phyloP scores from a whole-genome alignment of 257 asterid genomes.

The Penstemon newberryi region DNA sequence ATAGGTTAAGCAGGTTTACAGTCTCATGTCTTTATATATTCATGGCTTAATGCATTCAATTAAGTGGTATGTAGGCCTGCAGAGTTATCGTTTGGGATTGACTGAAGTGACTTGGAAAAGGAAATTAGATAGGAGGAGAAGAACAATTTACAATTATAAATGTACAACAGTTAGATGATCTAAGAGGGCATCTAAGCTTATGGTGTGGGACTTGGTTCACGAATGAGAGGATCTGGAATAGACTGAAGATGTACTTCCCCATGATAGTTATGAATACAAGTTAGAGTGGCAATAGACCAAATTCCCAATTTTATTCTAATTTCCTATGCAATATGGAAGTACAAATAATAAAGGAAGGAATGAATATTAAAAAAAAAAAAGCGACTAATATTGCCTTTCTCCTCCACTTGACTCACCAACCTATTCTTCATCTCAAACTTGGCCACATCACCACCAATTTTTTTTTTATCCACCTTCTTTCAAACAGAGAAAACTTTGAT shows the following conservation, averaged over 20 bases:
- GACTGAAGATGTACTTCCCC: not conserved
- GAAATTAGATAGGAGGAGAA: not conserved
- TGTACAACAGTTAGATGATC: not conserved
- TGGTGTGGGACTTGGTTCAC: not conserved
- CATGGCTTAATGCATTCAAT: not conserved
- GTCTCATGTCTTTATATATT: not conserved
- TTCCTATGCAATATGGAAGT: not conserved
- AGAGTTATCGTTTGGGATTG: not conserved
- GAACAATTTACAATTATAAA: not conserved
- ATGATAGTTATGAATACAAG: not conserved
- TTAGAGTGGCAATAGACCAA: not conserved
- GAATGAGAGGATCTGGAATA: not conserved
- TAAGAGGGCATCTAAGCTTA: not conserved
- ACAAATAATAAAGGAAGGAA: not conserved
- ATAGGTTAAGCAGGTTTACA: slow-evolving; percentile 21
- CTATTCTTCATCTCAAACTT: not conserved
- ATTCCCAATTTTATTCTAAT: not conserved
- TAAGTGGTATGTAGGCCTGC: not conserved
- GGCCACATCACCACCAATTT: not conserved
- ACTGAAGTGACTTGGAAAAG: not conserved
- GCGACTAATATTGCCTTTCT: not conserved
- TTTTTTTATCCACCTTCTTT: not conserved
- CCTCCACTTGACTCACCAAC: not conserved
- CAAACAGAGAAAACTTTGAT: not conserved
- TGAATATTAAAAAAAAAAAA: not conserved